These are phyloP conservation scores for Candida ascalaphidarum DNA, from an alignment of 805 yeast species.

Conservation along the genomic window DNA sequence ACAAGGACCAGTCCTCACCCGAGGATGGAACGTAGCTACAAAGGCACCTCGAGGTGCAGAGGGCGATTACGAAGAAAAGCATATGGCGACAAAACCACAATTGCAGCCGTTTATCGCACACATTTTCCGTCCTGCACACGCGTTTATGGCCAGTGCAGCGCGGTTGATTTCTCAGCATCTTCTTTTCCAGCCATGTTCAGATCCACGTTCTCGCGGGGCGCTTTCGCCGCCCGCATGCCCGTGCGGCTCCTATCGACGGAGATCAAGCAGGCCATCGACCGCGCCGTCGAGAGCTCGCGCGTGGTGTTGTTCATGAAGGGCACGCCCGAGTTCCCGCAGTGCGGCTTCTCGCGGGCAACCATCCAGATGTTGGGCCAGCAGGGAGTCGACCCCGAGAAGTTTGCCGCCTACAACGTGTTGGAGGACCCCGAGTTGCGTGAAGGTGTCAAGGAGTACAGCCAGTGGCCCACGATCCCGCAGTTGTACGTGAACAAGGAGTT, in stretches of 20 bases:
- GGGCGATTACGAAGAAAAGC: not conserved
- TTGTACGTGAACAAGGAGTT: conserved; percentile 85
- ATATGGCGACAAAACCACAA: too few relatives aligned
- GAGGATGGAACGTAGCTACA: conserved; percentile 13
- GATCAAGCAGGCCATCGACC: conserved; percentile 74
- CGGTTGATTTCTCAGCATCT: too few relatives aligned
- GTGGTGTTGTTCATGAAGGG: conserved; percentile 98
- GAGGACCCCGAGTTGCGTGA: conserved; percentile 92
- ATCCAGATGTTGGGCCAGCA: conserved; percentile 90
- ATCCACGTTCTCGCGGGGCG: not conserved
- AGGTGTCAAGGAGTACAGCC: conserved; percentile 90
- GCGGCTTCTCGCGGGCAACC: conserved; percentile 95
- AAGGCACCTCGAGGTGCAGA: not conserved
- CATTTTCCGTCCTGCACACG: too few relatives aligned
- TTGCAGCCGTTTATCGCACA: too few relatives aligned
- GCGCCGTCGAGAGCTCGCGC: conserved; percentile 82
- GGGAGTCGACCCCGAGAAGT: conserved; percentile 93
- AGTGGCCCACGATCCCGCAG: conserved; percentile 99
- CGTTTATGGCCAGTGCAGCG: too few relatives aligned
- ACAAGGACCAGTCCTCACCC: conserved; percentile 28
- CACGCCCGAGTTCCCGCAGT: conserved; percentile 94
- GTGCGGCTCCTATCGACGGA: conserved; percentile 61
- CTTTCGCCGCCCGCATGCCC: not conserved
- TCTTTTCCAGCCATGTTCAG: too few relatives aligned
- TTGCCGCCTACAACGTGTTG: conserved; percentile 93